Evolutionary conservation across 495 filamentous ascomycete species (phyloP).

Genomic region (Hyaloscypha hepaticicola): DNA sequence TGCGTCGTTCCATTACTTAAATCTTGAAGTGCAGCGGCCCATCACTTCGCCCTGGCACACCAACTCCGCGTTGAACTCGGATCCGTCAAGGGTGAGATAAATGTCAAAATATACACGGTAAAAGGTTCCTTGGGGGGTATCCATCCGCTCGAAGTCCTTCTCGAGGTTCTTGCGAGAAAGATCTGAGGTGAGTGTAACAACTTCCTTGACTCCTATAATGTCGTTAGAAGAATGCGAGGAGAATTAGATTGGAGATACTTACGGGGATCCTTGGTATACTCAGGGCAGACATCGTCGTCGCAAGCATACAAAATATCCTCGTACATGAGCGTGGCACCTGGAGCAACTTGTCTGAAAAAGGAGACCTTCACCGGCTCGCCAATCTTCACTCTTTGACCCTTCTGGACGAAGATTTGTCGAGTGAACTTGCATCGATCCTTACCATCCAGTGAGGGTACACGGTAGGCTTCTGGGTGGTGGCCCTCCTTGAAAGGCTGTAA

Average conservation of each 20-base stretch:
- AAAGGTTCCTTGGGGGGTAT: conserved; percentile 97
- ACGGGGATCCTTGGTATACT: conserved; percentile 99
- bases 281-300: conserved; percentile 96
- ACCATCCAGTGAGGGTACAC: conserved; percentile 92
- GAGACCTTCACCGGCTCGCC: conserved; percentile 98
- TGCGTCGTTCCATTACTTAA: conserved; percentile 46
- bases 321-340: conserved; percentile 97
- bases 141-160: conserved; percentile 99
- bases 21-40: conserved; percentile 91
- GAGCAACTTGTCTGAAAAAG: conserved; percentile 97
- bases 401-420: conserved; percentile 97
- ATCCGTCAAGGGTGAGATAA: conserved; percentile 94
- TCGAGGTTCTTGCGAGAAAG: conserved; percentile 97
- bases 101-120: conserved; percentile 81
- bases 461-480: conserved; percentile 96
- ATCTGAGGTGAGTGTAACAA: conserved; percentile 96
- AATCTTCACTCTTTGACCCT: conserved; percentile 98
- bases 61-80: conserved; percentile 95
- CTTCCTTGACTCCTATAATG: conserved; percentile 89
- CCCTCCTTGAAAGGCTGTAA: conserved; percentile 98
- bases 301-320: conserved; percentile 98
- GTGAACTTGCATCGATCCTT: conserved; percentile 99
- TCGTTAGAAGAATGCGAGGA: conserved; percentile 32
- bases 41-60: conserved; percentile 99
- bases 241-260: conserved; percentile 46